Evolutionary conservation across 2,329 filamentous ascomycete species (phyloP), one percentile per base, ranked within the genome.

Genomic region (Aspergillus sp.): DNA sequence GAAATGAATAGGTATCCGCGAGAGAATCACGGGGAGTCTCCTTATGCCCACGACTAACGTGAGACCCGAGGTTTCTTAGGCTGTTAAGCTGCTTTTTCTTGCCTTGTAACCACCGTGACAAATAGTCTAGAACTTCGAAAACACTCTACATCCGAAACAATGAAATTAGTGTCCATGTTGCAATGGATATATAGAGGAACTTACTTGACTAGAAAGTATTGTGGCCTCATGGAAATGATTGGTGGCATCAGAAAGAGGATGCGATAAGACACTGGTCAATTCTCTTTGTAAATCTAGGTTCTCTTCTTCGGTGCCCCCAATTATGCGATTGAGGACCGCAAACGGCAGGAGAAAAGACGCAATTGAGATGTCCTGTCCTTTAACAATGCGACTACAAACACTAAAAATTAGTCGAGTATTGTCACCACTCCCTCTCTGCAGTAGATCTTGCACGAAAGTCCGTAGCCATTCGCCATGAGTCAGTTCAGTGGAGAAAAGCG

Each of bases 271-370:
- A 3, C 73, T 76, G 45, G 86, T 73, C 27, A 98, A 68, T 66
- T 98, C 94, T 8, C 72, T 67, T n/a, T 81, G 73, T 30, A 96
- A 76, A 43, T 83, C 76, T 19, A 77, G 64, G 39, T 80, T 79
- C 51, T 90, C 81, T 43, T 76, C 57, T 27, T 84, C 75, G 2
- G 77, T 79, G 19, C 88, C 82, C 26, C 86, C 86, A 8, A 95
- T 75, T 13, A 96, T 79, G 28, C 91, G 79, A 59, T 96, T 94
- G 30, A 96, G 67, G 4, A 88, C 83, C 11, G 90, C 77, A 61
- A 93, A 97, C 1, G 93, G 94, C 11, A 98, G 75, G 29, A 98
- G 73, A 56, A 96, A 97, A 35, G 86, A 86, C 0, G 90, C 82
- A 29, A 95, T 90, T 0, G 86, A 85, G 8, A 93, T 73, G 59